phyloP scores from a whole-genome alignment of 306 rosid species.

The Cicer chorassanicum region DNA sequence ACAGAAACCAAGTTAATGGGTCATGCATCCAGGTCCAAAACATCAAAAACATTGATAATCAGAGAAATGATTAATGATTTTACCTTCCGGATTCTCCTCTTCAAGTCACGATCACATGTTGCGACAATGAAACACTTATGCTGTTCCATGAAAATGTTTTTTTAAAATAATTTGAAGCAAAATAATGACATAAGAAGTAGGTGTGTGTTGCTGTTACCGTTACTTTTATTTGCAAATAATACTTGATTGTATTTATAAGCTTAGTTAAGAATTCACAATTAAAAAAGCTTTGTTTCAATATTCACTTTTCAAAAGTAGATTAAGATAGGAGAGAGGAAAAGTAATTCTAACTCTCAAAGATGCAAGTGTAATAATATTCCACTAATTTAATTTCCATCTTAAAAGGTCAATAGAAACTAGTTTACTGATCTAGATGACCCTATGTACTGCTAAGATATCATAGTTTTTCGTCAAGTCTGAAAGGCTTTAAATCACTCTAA shows the following conservation, averaged over 20 bases:
- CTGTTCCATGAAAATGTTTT: constrained; percentile 56
- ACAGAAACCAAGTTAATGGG: constrained; percentile 33
- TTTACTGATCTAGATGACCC: neutral
- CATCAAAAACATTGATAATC: neutral
- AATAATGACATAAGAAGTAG: constrained; percentile 25
- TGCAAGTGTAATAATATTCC: neutral
- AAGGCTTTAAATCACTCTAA: neutral
- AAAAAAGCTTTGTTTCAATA: neutral
- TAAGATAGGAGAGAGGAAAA: no score
- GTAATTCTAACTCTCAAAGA: no score
- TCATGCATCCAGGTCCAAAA: constrained; percentile 13
- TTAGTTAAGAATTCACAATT: constrained; percentile 1
- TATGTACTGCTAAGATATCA: constrained; percentile 24
- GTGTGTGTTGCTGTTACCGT: neutral
- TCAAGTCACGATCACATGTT: constrained; percentile 91
- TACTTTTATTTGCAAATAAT: constrained; percentile 8
- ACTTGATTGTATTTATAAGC: constrained; percentile 4
- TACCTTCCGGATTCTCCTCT: constrained; percentile 94
- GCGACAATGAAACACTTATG: constrained; percentile 91
- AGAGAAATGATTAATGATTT: constrained; percentile 13
- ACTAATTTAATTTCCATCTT: no score
- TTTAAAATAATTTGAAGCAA: constrained; percentile 13
- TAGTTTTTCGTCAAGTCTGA: neutral
- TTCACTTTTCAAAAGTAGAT: no score
- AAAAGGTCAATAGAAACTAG: neutral